A percentile compares a stretch with the other conserved stretches of the same genome.
phyloP scores from a whole-genome alignment of 768 basidiomycete genomes.

The Rickenella mellea region DNA sequence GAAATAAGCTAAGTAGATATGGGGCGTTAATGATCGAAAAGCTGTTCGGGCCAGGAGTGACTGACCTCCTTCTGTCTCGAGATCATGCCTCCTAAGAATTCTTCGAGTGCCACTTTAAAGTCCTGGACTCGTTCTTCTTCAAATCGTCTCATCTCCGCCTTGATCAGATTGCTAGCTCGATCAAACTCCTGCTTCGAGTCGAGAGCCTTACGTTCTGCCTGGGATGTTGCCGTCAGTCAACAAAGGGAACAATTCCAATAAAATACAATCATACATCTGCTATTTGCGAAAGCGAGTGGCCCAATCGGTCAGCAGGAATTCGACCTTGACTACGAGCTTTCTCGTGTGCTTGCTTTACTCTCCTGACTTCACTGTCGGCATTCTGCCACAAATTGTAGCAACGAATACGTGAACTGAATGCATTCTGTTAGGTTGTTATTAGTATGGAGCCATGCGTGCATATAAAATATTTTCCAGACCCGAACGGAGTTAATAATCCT shows the following conservation, averaged over 20 bases:
- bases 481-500: conserved; percentile 81
- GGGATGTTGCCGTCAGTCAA: background rate
- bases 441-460: conserved; percentile 4
- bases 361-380: conserved; percentile 64
- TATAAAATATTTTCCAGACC: too few relatives aligned
- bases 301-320: conserved; percentile 58
- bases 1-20: conserved; percentile 46
- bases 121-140: conserved; percentile 91
- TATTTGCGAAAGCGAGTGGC: conserved; percentile 68
- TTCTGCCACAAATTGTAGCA: conserved; percentile 75
- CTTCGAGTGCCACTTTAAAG: conserved; percentile 77
- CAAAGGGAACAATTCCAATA: background rate
- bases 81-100: conserved; percentile 84
- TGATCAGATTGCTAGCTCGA: conserved; percentile 77
- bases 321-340: conserved; percentile 72
- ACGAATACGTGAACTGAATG: conserved; percentile 82
- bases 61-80: conserved; percentile 70
- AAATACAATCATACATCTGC: conserved; percentile 50
- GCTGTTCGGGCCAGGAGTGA: background rate
- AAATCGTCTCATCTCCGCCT: conserved; percentile 82
- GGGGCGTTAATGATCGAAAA: conserved; percentile 3
- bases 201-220: conserved; percentile 80
- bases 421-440: conserved; percentile 39
- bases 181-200: conserved; percentile 88
- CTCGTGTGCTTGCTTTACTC: conserved; percentile 71